A percentile compares a stretch with the other conserved stretches of the same genome.
Conservation (phyloP, 768 basidiomycete genomes). For the Podaxis sp. region DNA sequence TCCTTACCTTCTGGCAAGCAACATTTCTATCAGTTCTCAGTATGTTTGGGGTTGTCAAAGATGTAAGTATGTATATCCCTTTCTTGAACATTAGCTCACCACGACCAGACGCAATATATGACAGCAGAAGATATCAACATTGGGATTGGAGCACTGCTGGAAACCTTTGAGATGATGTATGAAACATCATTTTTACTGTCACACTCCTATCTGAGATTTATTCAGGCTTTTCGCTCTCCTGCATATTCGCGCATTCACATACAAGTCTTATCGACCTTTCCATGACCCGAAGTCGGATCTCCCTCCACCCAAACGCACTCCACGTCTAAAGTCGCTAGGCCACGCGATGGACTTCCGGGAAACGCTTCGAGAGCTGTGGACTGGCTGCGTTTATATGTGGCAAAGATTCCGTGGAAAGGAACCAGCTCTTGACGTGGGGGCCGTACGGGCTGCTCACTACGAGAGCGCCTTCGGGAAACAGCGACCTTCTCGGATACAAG, state of each 20-base stretch:
- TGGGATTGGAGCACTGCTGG: conserved; percentile 64
- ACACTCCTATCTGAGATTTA: conserved; percentile 9
- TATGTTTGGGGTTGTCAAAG: conserved; percentile 61
- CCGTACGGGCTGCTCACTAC: conserved; percentile 41
- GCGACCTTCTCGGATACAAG: conserved; percentile 20
- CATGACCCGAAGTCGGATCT: conserved; percentile 29
- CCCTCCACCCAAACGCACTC: conserved; percentile 38
- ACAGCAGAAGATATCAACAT: conserved; percentile 73
- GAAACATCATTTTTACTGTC: conserved; percentile 23
- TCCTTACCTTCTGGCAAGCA: conserved; percentile 79
- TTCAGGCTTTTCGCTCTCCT: conserved; percentile 63
- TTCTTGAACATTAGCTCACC: neutral
- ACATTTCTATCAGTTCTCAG: conserved; percentile 56
- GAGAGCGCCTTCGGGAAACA: conserved; percentile 44
- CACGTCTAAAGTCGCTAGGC: conserved; percentile 55
- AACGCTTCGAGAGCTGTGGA: conserved; percentile 61
- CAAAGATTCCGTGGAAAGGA: conserved; percentile 55
- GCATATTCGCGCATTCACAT: conserved; percentile 73
- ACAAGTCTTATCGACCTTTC: conserved; percentile 54
- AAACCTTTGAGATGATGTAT: conserved; percentile 78
- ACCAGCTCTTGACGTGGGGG: conserved; percentile 46
- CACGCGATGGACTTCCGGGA: conserved; percentile 74
- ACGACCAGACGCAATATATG: conserved; percentile 60
- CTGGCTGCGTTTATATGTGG: conserved; percentile 57
- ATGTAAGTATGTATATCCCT: conserved; percentile 36